Evolutionary conservation across 257 asterid genomes (phyloP), one percentile per base, ranked within the genome.

Genomic region (Solanum appendiculatum): DNA sequence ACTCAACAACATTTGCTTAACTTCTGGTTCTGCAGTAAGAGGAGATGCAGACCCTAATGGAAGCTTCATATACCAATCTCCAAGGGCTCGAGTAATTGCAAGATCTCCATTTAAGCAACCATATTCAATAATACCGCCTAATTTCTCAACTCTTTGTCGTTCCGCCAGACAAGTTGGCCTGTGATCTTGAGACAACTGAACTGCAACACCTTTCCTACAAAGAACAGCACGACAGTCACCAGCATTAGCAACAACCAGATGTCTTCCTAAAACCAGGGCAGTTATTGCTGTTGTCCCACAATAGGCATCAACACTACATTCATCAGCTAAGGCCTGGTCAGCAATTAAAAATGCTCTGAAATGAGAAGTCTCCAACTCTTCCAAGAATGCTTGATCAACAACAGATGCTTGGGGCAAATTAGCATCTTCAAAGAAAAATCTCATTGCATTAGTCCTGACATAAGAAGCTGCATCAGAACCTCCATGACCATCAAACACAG

Each of bases 171-270:
- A 93, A 8, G 94, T 90, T 11, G 99, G 97, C 37, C 97, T 90
- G 89, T 97, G 99, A 88, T 97, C 99, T 87, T 93, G 96, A n/a
- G 99, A 93, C 58, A 97, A 87, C 93, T 97, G 99, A 37, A 95
- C 90, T 9, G 99, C 98, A 80, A 89, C 91, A 42, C 99, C 99
- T 87, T 92, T 94, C 91, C 98, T 91, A 82, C 98, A 94, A 18
- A 97, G 93, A 80, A 97, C 98, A 27, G 99, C 99, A 16, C 99
- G 95, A 75, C 97, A 97, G 77, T 97, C 99, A 1, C 99, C 99
- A 56, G 98, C 99, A 88, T 97, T 97, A 54, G 99, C 98, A 83
- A 95, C 74, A 2, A 95, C 91, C 15, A 97, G 93, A 91, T 93
- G 93, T 72, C 91, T 93, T 70, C 98, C 99, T 34, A 94, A 89